These are phyloP conservation scores for Jackrogersella multiformis DNA, from an alignment of 495 filamentous ascomycete species.

Conservation along the genomic window DNA sequence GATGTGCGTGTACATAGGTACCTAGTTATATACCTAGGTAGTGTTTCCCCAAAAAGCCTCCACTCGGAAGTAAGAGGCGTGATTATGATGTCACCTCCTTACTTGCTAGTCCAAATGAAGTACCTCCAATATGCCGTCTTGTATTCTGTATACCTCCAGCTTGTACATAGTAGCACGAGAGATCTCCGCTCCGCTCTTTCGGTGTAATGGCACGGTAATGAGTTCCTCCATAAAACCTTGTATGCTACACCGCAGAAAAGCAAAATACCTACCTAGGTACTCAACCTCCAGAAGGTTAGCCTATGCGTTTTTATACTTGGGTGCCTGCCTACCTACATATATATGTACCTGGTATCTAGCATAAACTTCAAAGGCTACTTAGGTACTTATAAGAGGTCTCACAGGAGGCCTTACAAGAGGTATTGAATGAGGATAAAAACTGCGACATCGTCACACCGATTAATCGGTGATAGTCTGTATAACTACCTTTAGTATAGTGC, in stretches of 20 bases:
- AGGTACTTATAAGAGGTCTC: no score
- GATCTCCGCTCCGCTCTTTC: slow-evolving; percentile 29
- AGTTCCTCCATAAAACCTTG: background rate
- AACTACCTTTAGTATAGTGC: slow-evolving; percentile 14
- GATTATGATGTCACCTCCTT: slow-evolving; percentile 36
- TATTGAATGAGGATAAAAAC: background rate
- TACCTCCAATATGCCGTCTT: slow-evolving; percentile 7
- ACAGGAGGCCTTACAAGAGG: no score
- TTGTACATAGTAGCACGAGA: slow-evolving; percentile 20
- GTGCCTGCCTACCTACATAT: no score
- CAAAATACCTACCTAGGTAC: slow-evolving; percentile 10
- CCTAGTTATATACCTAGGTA: background rate
- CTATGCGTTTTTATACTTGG: no score
- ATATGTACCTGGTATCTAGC: no score
- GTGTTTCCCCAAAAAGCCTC: slow-evolving; percentile 24
- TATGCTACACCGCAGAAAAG: slow-evolving; percentile 21
- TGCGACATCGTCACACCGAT: slow-evolving; percentile 5
- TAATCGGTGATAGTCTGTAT: slow-evolving; percentile 20
- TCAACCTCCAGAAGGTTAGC: no score
- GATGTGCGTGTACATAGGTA: background rate
- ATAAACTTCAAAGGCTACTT: no score
- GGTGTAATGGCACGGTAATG: no score
- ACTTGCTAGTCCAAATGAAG: slow-evolving; percentile 20
- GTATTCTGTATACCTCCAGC: background rate
- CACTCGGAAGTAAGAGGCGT: slow-evolving; percentile 18